A percentile compares a stretch with the other conserved stretches of the same genome.
Conservation (phyloP, 2,329 filamentous ascomycete genomes). For the Cordyceps pruinosa region DNA sequence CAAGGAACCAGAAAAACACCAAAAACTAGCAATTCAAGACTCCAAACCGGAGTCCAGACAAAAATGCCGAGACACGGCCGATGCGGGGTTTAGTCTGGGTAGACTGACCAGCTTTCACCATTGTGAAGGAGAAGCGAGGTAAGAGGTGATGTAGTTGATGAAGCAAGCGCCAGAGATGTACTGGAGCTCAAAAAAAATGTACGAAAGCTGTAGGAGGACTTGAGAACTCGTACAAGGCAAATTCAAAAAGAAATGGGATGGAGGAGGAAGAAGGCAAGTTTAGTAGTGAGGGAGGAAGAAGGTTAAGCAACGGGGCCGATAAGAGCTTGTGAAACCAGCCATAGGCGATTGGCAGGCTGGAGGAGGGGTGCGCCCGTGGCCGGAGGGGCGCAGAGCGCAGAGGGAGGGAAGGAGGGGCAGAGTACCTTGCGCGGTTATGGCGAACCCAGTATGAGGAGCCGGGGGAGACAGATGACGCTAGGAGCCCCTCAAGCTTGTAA, state of each 20-base stretch:
- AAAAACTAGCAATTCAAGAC: background rate
- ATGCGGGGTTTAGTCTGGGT: slow-evolving; percentile 14
- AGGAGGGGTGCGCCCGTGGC: slow-evolving; percentile 4
- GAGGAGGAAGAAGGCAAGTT: background rate
- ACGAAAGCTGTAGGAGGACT: background rate
- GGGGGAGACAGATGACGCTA: background rate
- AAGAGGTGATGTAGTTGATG: background rate
- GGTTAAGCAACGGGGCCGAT: slow-evolving; percentile 1
- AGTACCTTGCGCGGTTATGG: background rate
- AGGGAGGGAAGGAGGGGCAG: slow-evolving; percentile 5
- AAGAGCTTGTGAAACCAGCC: slow-evolving; percentile 11
- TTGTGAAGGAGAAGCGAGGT: slow-evolving; percentile 17
- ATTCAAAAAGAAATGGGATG: slow-evolving; percentile 4
- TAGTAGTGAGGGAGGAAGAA: background rate
- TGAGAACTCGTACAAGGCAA: background rate
- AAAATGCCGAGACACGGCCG: slow-evolving; percentile 4
- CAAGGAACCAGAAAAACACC: background rate
- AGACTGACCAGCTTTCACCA: slow-evolving; percentile 54
- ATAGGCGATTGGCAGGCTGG: slow-evolving; percentile 4
- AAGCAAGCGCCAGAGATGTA: background rate
- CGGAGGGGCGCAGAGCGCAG: background rate
- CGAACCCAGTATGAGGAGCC: too few relatives aligned
- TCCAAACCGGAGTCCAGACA: background rate
- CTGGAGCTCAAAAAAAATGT: background rate
- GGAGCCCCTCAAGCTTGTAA: slow-evolving; percentile 1